These are phyloP conservation scores for Lactarius indigo DNA, from an alignment of 768 basidiomycete genomes.

Conservation along the genomic window DNA sequence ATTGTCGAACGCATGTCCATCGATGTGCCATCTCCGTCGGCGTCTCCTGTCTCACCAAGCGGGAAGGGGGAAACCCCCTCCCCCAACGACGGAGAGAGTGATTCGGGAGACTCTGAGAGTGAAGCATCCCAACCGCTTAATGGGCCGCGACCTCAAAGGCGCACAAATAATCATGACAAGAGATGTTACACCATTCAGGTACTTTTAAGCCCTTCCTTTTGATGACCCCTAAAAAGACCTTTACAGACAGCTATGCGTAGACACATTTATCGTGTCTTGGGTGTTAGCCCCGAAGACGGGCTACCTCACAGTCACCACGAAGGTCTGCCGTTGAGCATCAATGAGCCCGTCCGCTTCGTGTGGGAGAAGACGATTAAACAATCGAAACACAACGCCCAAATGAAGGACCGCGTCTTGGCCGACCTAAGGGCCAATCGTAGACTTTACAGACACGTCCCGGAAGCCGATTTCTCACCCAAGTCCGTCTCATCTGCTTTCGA, in stretches of 20 bases:
- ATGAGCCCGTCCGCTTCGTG: slow-evolving; percentile 67
- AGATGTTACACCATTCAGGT: slow-evolving; percentile 69
- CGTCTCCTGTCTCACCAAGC: slow-evolving; percentile 31
- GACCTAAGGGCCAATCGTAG: slow-evolving; percentile 56
- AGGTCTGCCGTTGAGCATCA: slow-evolving; percentile 40
- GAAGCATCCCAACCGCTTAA: slow-evolving; percentile 35
- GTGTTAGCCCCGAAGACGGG: slow-evolving; percentile 49
- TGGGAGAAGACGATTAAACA: slow-evolving; percentile 78
- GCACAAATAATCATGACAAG: slow-evolving; percentile 59
- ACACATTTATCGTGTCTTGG: slow-evolving; percentile 61
- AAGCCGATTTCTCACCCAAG: slow-evolving; percentile 64
- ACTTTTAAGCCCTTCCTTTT: slow-evolving; percentile 23
- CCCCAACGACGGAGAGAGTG: slow-evolving; percentile 4
- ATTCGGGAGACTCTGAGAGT: slow-evolving; percentile 32
- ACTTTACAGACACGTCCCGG: slow-evolving; percentile 59
- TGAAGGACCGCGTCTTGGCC: slow-evolving; percentile 60
- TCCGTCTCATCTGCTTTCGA: slow-evolving; percentile 61
- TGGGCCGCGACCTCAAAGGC: slow-evolving; percentile 37
- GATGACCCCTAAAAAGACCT: not conserved
- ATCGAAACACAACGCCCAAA: slow-evolving; percentile 66
- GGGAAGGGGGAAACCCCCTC: slow-evolving; percentile 27
- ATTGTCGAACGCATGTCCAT: slow-evolving; percentile 22
- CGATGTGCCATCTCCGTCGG: slow-evolving; percentile 35
- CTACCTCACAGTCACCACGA: slow-evolving; percentile 63
- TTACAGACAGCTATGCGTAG: slow-evolving; percentile 65